Percentiles rank a stretch among this genome's conserved stretches.
Evolutionary conservation across 768 basidiomycete species (phyloP).

Genomic region (Suillus sp.): DNA sequence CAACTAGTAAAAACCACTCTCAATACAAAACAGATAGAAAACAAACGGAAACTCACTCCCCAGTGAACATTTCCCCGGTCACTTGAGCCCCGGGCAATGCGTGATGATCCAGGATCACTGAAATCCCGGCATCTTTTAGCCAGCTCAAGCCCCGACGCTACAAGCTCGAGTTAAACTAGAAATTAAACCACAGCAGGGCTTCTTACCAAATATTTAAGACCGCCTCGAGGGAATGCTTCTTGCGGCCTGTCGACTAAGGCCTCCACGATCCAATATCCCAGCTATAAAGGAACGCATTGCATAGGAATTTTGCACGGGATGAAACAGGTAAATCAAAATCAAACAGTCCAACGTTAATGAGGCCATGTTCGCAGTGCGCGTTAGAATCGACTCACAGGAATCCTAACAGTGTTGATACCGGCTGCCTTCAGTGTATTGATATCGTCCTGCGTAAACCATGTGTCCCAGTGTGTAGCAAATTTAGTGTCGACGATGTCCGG

Average conservation of each 20-base stretch:
- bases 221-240: slow-evolving; percentile 73
- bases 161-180: background rate
- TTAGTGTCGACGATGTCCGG: no score
- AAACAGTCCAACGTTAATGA: background rate
- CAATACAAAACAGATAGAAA: no score
- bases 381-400: no score
- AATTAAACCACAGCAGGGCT: background rate
- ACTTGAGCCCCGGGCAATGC: slow-evolving; percentile 71
- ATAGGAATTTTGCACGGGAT: no score
- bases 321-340: background rate
- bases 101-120: slow-evolving; percentile 71
- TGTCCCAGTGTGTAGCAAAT: no score
- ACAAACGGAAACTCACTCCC: no score
- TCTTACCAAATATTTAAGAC: slow-evolving; percentile 38
- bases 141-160: slow-evolving; percentile 65
- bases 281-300: slow-evolving; percentile 37
- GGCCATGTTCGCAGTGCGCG: background rate
- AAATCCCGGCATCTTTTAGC: slow-evolving; percentile 63
- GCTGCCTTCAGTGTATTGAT: no score
- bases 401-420: no score
- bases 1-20: no score
- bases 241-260: slow-evolving; percentile 59
- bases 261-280: slow-evolving; percentile 85
- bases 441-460: no score
- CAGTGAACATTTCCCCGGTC: slow-evolving; percentile 39